Evolutionary conservation across 768 basidiomycete genomes (phyloP).

Genomic region (Panaeolus cyanescens): DNA sequence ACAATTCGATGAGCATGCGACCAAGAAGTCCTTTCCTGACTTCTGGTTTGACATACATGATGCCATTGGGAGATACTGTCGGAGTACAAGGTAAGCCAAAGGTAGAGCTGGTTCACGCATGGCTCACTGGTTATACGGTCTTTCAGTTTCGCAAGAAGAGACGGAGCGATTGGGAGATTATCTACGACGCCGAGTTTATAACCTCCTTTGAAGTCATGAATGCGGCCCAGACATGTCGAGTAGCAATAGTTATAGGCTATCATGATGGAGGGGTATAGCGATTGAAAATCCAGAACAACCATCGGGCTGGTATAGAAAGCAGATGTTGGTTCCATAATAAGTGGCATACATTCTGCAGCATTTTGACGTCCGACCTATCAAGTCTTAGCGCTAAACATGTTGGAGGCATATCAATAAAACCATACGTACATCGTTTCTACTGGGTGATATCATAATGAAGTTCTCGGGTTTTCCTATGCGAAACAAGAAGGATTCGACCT

Average conservation of each 20-base stretch:
- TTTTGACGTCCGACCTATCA: conserved; percentile 91
- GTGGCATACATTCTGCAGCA: conserved; percentile 93
- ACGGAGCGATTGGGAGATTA: conserved; percentile 67
- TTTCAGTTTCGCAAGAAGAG: conserved; percentile 66
- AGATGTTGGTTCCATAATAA: conserved; percentile 93
- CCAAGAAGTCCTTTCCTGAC: conserved; percentile 85
- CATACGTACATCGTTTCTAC: conserved; percentile 70
- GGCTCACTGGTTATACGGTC: conserved; percentile 78
- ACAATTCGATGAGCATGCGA: conserved; percentile 89
- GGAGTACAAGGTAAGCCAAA: background rate
- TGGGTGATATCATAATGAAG: conserved; percentile 89
- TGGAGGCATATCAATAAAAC: too few relatives aligned
- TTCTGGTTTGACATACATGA: conserved; percentile 86
- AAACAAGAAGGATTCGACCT: conserved; percentile 99
- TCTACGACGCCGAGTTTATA: conserved; percentile 88
- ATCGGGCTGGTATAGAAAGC: conserved; percentile 93
- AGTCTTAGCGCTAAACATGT: too few relatives aligned
- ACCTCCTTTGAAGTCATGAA: conserved; percentile 82
- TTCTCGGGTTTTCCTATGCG: conserved; percentile 95
- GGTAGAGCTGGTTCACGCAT: background rate
- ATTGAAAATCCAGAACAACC: conserved; percentile 94
- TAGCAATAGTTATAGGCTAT: conserved; percentile 98
- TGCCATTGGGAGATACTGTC: conserved; percentile 91
- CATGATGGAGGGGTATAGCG: conserved; percentile 96
- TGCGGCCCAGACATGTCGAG: conserved; percentile 92